Evolutionary conservation across 805 yeast species (phyloP).

Genomic region (Candida arabinofermentans): DNA sequence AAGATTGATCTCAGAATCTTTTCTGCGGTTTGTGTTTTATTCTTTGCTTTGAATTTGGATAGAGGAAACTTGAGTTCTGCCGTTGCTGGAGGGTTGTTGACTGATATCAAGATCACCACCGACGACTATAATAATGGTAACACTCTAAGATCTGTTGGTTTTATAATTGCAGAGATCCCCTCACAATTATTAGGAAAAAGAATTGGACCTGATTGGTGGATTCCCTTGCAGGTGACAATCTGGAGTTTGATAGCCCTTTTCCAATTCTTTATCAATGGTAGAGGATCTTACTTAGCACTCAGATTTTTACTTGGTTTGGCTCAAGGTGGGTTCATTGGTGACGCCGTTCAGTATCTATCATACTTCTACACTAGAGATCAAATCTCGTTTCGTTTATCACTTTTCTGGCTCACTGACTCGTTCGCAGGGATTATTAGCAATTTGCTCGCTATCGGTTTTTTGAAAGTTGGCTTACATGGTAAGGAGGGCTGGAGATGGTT

Average conservation of each 20-base stretch:
- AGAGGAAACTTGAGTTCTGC: slow-evolving; percentile 54
- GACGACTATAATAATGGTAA: slow-evolving; percentile 53
- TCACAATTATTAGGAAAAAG: slow-evolving; percentile 57
- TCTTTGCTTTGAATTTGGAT: slow-evolving; percentile 51
- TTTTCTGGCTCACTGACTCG: slow-evolving; percentile 40
- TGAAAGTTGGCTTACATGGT: slow-evolving; percentile 28
- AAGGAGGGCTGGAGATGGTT: slow-evolving; percentile 37
- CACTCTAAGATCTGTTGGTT: slow-evolving; percentile 40
- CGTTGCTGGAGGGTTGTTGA: slow-evolving; percentile 47
- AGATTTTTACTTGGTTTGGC: slow-evolving; percentile 31
- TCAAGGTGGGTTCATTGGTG: slow-evolving; percentile 36
- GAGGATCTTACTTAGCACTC: slow-evolving; percentile 26
- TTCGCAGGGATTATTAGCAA: slow-evolving; percentile 41
- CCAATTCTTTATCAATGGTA: slow-evolving; percentile 28
- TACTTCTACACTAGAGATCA: slow-evolving; percentile 34
- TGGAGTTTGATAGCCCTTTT: slow-evolving; percentile 51
- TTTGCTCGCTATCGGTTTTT: slow-evolving; percentile 47
- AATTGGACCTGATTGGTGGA: slow-evolving; percentile 56
- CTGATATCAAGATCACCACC: slow-evolving; percentile 45
- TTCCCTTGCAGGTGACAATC: slow-evolving; percentile 47
- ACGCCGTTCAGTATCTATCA: slow-evolving; percentile 32
- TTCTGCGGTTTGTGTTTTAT: slow-evolving; percentile 34
- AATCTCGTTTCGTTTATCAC: slow-evolving; percentile 45
- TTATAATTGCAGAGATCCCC: slow-evolving; percentile 53
- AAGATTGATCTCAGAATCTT: slow-evolving; percentile 14